Percentiles rank a stretch among this genome's conserved stretches.
These are phyloP conservation scores for Aspergillus diversus DNA, from an alignment of 495 filamentous ascomycete species.

Conservation along the genomic window DNA sequence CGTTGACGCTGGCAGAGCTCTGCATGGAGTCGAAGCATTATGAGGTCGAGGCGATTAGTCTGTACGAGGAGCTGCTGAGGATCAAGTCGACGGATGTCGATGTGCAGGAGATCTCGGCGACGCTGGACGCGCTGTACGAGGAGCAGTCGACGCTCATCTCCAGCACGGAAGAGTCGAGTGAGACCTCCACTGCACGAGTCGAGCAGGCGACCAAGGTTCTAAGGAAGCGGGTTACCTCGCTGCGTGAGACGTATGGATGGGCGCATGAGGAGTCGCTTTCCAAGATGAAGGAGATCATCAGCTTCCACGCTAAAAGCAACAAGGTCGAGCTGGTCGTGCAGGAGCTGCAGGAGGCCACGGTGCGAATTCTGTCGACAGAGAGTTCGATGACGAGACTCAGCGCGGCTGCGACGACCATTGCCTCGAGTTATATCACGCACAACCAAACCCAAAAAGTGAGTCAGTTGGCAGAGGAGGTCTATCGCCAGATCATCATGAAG, in stretches of 20 bases:
- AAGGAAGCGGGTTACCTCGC: constrained; percentile 34
- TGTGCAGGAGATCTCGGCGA: constrained; percentile 38
- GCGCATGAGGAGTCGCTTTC: constrained; percentile 44
- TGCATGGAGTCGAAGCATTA: constrained; percentile 45
- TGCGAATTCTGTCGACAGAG: constrained; percentile 40
- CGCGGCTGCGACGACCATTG: constrained; percentile 38
- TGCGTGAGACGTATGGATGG: constrained; percentile 43
- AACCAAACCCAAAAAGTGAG: constrained; percentile 37
- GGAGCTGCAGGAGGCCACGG: constrained; percentile 42
- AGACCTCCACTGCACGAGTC: constrained; percentile 33
- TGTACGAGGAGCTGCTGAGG: constrained; percentile 44
- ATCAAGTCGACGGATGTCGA: constrained; percentile 33
- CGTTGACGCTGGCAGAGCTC: constrained; percentile 41
- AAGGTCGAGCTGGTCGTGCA: constrained; percentile 31
- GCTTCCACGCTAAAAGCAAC: constrained; percentile 38
- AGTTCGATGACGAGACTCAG: constrained; percentile 35
- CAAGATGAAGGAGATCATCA: constrained; percentile 40
- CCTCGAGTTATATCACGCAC: constrained; percentile 36
- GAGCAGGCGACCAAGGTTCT: constrained; percentile 36
- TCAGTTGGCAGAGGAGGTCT: constrained; percentile 43
- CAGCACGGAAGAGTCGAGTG: constrained; percentile 26
- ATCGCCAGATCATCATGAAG: constrained; percentile 38
- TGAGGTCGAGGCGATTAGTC: constrained; percentile 38
- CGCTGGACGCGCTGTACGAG: constrained; percentile 43
- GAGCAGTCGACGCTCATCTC: constrained; percentile 36